Percentiles rank a stretch among this genome's conserved stretches.
Conservation (phyloP, 441 rosid species). For the Euphorbia celastroides region DNA sequence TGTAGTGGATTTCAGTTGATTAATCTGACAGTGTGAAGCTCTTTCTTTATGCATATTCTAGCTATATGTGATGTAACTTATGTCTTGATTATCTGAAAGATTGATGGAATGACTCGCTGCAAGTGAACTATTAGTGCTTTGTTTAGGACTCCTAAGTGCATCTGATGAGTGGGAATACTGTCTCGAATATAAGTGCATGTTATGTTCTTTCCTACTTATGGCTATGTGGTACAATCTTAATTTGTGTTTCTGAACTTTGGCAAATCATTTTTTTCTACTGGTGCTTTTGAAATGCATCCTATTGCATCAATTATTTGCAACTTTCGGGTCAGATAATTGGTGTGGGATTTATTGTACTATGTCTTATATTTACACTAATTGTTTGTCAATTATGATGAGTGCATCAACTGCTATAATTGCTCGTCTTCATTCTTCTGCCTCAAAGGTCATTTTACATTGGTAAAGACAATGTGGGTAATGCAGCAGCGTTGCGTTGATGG, state of each 20-base stretch:
- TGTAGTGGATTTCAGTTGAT: neutral
- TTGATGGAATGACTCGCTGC: neutral
- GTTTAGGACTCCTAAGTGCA: neutral
- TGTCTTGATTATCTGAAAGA: neutral
- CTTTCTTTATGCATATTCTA: neutral
- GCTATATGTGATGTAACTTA: neutral
- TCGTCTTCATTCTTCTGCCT: neutral
- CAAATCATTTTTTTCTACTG: neutral
- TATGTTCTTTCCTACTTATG: neutral
- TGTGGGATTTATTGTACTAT: neutral
- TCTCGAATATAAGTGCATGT: neutral
- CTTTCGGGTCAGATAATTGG: neutral
- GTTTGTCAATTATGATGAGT: neutral
- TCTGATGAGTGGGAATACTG: neutral
- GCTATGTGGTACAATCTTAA: neutral
- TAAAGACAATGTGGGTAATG: neutral
- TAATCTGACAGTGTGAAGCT: neutral
- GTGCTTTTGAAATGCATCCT: neutral
- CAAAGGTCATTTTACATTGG: neutral
- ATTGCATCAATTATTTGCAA: neutral
- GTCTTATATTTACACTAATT: neutral
- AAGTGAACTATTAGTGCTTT: neutral
- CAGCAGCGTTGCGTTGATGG: slow-evolving; percentile 5
- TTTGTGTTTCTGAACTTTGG: neutral
- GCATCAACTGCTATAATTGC: neutral